Base-by-base conservation (phyloP, 305 asterid genomes). In the Solanum aculeatissimum region DNA sequence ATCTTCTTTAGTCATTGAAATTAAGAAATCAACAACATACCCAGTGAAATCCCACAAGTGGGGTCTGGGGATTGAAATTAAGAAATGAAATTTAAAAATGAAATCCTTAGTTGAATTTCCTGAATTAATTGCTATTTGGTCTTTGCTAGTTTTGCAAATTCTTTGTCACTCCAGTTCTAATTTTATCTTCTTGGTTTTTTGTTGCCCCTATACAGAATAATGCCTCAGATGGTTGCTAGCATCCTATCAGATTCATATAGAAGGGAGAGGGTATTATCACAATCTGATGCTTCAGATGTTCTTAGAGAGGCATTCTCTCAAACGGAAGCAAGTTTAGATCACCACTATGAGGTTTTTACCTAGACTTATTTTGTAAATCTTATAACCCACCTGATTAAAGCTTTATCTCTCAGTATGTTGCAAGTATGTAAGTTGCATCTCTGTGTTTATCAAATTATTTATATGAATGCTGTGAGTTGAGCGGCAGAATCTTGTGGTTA, bases 271-370 rank as follows among this genome's bases (percentile, higher is more conserved):
- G 92, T 97, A 80, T 85, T 97, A 86, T 90, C 89, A 54, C 94
- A 83, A 77, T 83, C 91, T 68, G 94, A 95, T 55, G 98, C 99
- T 82, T 92, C 99, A 45, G 98, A 94, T 85, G 97, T 97, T 86
- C 99, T 97, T 81, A 91, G 91, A 90, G 99, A 97, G 88, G 98
- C 98, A 84, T 97, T 95, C 88, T 88, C 83, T 88, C 93, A 91
- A 84, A 92, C 99, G 6, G 99, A 97, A 93, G 95, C 95, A 23
- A 89, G 91, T 86, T 89, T 95, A 85, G 91, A 89, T 88, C 97
- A 97, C 89, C 90, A 90, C 90, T 95, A 97, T 69, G 99, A 97
- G 99, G 99, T 97, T 91, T 68, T 80, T 84, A 55, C 87, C 89
- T 74, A 25, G 66, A 51, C 79, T 81, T 25, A 14, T 23, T 21